These are phyloP conservation scores for Arthrobotrys iridis DNA, from an alignment of 2,329 filamentous ascomycete genomes.

Conservation along the genomic window DNA sequence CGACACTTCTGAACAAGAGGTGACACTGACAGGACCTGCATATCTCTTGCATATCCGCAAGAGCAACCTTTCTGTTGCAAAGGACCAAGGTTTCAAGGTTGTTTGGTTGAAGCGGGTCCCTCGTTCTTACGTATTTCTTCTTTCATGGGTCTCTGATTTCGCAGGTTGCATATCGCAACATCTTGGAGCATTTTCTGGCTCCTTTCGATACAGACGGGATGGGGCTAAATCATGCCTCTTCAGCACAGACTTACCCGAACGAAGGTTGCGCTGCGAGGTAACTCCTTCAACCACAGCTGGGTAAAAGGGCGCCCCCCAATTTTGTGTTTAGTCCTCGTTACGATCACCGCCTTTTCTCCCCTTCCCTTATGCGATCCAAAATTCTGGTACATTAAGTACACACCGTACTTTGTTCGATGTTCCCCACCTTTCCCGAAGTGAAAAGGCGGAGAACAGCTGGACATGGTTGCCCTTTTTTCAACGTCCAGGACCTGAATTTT, in stretches of 20 bases:
- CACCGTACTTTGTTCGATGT: slow-evolving; percentile 9
- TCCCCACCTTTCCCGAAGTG: slow-evolving; percentile 48
- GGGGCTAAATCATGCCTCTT: not conserved
- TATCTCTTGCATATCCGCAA: slow-evolving; percentile 39
- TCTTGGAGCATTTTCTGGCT: not conserved
- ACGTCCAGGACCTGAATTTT: slow-evolving; percentile 12
- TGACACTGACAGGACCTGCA: slow-evolving; percentile 41
- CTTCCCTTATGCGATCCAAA: slow-evolving; percentile 31
- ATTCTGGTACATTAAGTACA: slow-evolving; percentile 21
- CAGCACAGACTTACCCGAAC: slow-evolving; percentile 5
- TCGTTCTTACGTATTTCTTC: slow-evolving; percentile 7
- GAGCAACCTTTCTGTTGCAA: slow-evolving; percentile 22
- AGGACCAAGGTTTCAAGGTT: not conserved
- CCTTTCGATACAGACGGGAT: not conserved
- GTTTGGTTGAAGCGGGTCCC: not conserved
- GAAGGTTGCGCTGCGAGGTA: slow-evolving; percentile 11
- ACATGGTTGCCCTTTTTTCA: slow-evolving; percentile 24
- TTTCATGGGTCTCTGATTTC: not conserved
- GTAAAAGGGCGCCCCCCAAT: slow-evolving; percentile 21
- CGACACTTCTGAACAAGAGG: not conserved
- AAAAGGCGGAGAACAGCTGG: slow-evolving; percentile 42
- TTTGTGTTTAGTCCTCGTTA: slow-evolving; percentile 22
- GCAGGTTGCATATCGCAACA: not conserved
- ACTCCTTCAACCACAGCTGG: not conserved
- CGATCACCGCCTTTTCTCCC: slow-evolving; percentile 8